Conservation (phyloP, 257 asterid genomes). For the Thymus quinquecostatus region DNA sequence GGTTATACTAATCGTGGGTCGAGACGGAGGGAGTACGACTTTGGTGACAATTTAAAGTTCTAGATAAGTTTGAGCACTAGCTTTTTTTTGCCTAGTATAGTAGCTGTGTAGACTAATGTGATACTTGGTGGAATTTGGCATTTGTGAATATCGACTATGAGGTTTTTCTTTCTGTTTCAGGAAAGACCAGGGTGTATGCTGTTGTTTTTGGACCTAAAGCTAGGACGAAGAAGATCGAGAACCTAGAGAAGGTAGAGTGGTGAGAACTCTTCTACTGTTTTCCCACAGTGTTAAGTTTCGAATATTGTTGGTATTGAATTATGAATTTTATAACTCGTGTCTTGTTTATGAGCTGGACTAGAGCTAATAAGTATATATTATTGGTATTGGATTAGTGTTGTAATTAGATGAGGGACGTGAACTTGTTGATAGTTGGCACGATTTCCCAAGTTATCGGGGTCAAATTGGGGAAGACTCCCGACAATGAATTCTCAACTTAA, state of each 20-base stretch:
- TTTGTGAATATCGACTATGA: background rate
- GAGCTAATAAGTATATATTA: background rate
- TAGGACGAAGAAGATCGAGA: constrained; percentile 92
- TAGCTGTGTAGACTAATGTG: too few relatives aligned
- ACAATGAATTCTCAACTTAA: too few relatives aligned
- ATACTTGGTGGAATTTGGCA: background rate
- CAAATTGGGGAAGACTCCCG: too few relatives aligned
- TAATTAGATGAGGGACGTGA: too few relatives aligned
- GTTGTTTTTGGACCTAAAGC: constrained; percentile 95
- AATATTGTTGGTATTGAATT: background rate
- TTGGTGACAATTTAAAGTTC: too few relatives aligned
- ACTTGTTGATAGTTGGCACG: too few relatives aligned
- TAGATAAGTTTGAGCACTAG: too few relatives aligned
- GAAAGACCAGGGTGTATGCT: constrained; percentile 90
- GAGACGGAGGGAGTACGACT: too few relatives aligned
- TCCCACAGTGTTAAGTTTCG: background rate
- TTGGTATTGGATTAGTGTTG: background rate
- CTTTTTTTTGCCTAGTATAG: too few relatives aligned
- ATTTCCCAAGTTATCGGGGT: too few relatives aligned
- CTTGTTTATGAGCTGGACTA: background rate
- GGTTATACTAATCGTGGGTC: too few relatives aligned
- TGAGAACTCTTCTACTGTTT: constrained; percentile 29
- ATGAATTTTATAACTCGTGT: background rate
- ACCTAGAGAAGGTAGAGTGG: constrained; percentile 92
- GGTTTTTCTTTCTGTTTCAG: constrained; percentile 46